Evolutionary conservation across 2,329 filamentous ascomycete species (phyloP), one percentile per base, ranked within the genome.

Genomic region (Curvularia lunata): DNA sequence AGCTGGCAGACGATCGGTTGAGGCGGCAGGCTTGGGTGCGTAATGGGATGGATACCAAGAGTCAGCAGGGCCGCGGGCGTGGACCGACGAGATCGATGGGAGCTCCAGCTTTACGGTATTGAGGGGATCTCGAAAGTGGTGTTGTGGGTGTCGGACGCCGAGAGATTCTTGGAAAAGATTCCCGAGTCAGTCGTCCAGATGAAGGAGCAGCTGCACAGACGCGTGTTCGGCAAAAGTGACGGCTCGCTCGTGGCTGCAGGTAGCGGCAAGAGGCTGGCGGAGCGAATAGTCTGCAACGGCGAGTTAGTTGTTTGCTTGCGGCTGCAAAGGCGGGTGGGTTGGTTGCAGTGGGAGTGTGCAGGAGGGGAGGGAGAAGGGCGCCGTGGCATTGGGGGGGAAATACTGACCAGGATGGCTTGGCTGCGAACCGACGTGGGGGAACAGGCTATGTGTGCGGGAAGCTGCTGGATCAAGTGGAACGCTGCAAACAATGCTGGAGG

Each of bases 51-150:
- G 88, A 80, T 88, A 90, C 80, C 87, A 91, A 77, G 83, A 83
- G 80, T 93, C 89, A 79, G 85, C 84, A 75, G 85, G 84, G 83
- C 88, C 89, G 86, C 90, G 88, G 85, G 88, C 86, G 81, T 91
- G 88, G 82, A 91, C 86, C 83, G 91, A 88, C 75, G 90, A 90
- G 76, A 92, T 90, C 81, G 91, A 91, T 82, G 91, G 90, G 79
- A 93, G 88, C 91, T 93, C 91, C 91, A 96, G 91, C 84, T 93
- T 95, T 89, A 86, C 91, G 91, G 87, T 89, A 81, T 86, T 82
- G 75, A 60, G 47, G 57, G 62, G 48, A 28, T 60, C 55, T 58
- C 30, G 64, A 55, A 48, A 46, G 48, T 49, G 54, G 19, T 28
- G 38, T 59, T 41, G 25, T 45, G 56, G 28, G 34, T 58, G 47